Base-by-base conservation (phyloP, 192 early-diverging fungal species). In the Backusella tuberculispora region DNA sequence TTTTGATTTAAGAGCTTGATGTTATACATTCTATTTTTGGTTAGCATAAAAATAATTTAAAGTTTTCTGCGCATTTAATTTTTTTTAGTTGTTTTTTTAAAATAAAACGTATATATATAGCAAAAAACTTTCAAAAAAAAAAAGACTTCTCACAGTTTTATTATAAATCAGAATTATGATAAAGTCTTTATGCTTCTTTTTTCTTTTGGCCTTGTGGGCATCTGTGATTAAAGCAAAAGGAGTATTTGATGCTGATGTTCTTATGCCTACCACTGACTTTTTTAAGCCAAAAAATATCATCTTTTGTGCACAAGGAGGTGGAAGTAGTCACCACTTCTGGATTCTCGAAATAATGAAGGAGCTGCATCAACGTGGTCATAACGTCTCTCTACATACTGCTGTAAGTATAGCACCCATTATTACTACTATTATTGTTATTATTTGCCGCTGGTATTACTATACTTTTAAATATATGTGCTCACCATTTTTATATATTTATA, bases 281-380 rank as follows among this genome's bases (percentile, higher is more conserved):
- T 43, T 38, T 19, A 21, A 9, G 5, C 66, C 40, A 67, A 67
- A 67, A 19, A 67, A 67, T 17, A 67, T 67, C 41, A 9, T 41
- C 4, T 67, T 67, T 40, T 38, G n/a, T 46, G 46, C 12, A 13
- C 26, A 43, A 41, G 66, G 66, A 4, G 50, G 69, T 38, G 78
- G 78, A 19, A 70, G 73, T 42, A 70, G 73, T 6, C 78, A 79
- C 45, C 56, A 37, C 10, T 72, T 68, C 21, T 79, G 78, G 78
- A 74, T 79, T 0, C 63, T 79, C 5, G 63, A 65, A 24, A 79
- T 79, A 37, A 24, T 71, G 34, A 63, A 79, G 24, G 69, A 75
- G 8, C 60, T 79, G 6, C 66, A 47, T 2, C 17, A n/a, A 12
- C 38, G 69, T 41, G 78, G 78, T 6, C 78, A 79, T 64, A 74